Evolutionary conservation across 306 rosid genomes (phyloP).

Genomic region (Abrus precatorius): DNA sequence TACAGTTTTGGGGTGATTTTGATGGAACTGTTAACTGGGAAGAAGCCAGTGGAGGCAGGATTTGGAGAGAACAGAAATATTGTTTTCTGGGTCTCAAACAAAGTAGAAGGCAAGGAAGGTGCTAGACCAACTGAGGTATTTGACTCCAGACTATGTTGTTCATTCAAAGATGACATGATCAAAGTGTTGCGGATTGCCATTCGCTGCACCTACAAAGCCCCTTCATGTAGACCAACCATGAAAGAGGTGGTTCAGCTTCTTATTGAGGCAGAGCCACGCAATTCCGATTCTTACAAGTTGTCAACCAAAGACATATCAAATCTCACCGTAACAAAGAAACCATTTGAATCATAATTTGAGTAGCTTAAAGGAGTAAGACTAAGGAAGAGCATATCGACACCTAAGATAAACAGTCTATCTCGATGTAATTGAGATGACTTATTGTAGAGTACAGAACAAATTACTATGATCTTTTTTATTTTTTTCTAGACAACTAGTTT

Average conservation of each 20-base stretch:
- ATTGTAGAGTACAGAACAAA: constrained; percentile 42
- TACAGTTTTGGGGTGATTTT: constrained; percentile 95
- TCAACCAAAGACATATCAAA: constrained; percentile 66
- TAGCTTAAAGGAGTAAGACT: constrained; percentile 37
- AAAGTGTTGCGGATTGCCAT: constrained; percentile 80
- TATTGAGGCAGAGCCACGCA: constrained; percentile 73
- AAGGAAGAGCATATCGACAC: constrained; percentile 38
- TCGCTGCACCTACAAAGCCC: constrained; percentile 87
- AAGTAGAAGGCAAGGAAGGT: constrained; percentile 86
- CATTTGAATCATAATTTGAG: constrained; percentile 52
- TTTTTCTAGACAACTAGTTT: constrained; percentile 51
- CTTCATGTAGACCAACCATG: constrained; percentile 89
- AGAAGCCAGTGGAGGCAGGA: constrained; percentile 84
- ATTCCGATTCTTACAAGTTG: constrained; percentile 63
- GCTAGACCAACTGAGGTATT: constrained; percentile 75
- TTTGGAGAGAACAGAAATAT: constrained; percentile 94
- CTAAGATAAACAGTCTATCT: constrained; percentile 50
- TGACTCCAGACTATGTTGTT: constrained; percentile 64
- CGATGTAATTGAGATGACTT: constrained; percentile 46
- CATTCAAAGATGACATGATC: constrained; percentile 77
- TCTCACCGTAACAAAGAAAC: constrained; percentile 54
- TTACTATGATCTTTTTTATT: constrained; percentile 47
- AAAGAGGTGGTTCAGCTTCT: constrained; percentile 87
- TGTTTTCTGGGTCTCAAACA: constrained; percentile 87
- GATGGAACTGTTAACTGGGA: constrained; percentile 94